A percentile compares a stretch with the other conserved stretches of the same genome.
Conservation (phyloP, 345 rosid genomes). For the Firmiana major region DNA sequence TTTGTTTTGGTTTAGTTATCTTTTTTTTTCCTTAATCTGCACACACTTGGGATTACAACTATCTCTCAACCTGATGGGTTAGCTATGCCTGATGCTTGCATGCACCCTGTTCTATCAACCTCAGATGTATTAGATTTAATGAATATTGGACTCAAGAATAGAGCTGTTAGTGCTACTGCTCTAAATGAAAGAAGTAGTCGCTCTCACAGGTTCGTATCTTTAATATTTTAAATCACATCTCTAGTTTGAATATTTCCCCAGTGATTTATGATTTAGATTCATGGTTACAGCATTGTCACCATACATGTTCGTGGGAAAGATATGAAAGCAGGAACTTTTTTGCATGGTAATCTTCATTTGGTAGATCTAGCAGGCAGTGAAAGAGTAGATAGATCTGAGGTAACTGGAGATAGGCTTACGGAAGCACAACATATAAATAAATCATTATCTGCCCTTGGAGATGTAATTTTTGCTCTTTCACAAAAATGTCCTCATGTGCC, state of each 20-base stretch:
- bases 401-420: constrained; percentile 72
- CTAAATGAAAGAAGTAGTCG: constrained; percentile 95
- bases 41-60: constrained; percentile 71
- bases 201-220: constrained; percentile 67
- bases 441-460: constrained; percentile 90
- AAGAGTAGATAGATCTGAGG: constrained; percentile 93
- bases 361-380: constrained; percentile 99
- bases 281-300: constrained; percentile 62
- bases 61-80: constrained; percentile 55
- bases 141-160: constrained; percentile 65
- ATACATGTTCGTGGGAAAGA: constrained; percentile 85
- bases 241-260: not conserved
- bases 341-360: constrained; percentile 80
- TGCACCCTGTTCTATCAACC: constrained; percentile 66
- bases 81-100: constrained; percentile 92
- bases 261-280: not conserved
- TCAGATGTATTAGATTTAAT: constrained; percentile 74
- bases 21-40: constrained; percentile 54
- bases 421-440: constrained; percentile 99
- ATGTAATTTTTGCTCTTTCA: constrained; percentile 85
- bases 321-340: constrained; percentile 40
- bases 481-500: constrained; percentile 88
- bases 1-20: constrained; percentile 9
- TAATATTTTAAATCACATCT: not conserved
- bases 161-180: constrained; percentile 77